Evolutionary conservation across 176 grass and related monocot species (phyloP), one percentile per base, ranked within the genome.

Genomic region (Oryza glumipatula): DNA sequence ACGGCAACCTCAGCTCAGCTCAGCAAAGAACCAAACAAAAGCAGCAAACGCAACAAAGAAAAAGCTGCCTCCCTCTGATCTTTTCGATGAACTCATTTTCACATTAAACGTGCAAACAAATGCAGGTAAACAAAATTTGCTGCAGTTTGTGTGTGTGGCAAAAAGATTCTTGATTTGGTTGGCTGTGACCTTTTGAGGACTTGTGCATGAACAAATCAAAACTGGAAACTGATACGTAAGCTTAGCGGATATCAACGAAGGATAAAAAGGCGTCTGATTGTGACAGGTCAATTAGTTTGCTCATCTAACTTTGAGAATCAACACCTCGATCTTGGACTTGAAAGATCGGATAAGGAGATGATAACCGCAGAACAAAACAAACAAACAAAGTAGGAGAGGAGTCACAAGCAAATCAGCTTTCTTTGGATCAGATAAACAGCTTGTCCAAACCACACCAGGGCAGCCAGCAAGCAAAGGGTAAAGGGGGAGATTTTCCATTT

Each of bases 81-180:
- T 86, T 86, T 83, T 84, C 47, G 72, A 83, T 68, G 47, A 87
- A 63, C 67, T 69, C 36, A 36, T 33, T 91, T 82, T 89, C 43
- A 77, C 28, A 79, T 26, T 67, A 82, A 79, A 70, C 33, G 72
- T 79, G 73, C 7, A 77, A 17, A 26, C 19, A 47, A 44, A 83
- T 47, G 7, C 47, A 61, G n/a, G 49, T 16, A 71, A 52, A 64
- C 67, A 71, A 26, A 85, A 61, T 5, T 72, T 79, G 73, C 13
- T 56, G 28, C 21, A 82, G 39, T 26, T 35, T 45, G 11, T 80
- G 28, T 89, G 64, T 45, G 10, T 80, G 49, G 76, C 39, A 81
- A 81, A 89, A 85, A 85, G 51, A 68, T 6, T 13, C 22, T 4
- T 43, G 41, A 43, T 43, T 23, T 85, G 48, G 72, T 81, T 65